phyloP scores from a whole-genome alignment of 192 early-diverging fungal genomes.

The Coemansia biformis region DNA sequence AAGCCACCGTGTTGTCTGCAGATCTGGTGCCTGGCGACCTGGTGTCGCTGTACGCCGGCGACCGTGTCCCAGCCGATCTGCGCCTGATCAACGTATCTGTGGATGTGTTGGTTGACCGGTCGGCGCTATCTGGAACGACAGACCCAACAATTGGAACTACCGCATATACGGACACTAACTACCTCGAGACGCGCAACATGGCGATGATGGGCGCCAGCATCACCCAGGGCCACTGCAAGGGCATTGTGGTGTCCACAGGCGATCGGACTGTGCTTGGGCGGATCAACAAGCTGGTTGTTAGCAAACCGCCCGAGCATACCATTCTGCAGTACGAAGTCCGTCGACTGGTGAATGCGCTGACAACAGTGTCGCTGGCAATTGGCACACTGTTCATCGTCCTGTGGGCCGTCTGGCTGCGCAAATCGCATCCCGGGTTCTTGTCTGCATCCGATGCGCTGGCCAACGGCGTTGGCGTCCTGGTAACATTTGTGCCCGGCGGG shows the following conservation, averaged over 20 bases:
- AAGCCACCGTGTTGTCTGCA: constrained; percentile 45
- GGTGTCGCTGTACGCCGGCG: constrained; percentile 59
- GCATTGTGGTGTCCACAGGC: constrained; percentile 72
- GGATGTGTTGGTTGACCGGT: constrained; percentile 74
- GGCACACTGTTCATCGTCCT: constrained; percentile 50
- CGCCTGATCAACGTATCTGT: constrained; percentile 57
- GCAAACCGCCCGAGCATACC: constrained; percentile 45
- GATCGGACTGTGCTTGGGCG: constrained; percentile 73
- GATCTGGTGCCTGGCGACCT: constrained; percentile 73
- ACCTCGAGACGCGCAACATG: constrained; percentile 77
- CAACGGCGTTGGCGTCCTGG: constrained; percentile 60
- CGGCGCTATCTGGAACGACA: constrained; percentile 72
- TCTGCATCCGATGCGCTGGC: constrained; percentile 45
- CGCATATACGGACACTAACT: constrained; percentile 63
- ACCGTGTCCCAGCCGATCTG: constrained; percentile 74
- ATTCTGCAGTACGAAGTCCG: constrained; percentile 64
- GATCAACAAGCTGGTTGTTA: constrained; percentile 57
- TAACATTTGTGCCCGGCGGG: constrained; percentile 75
- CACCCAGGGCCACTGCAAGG: constrained; percentile 65
- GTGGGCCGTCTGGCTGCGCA: constrained; percentile 57
- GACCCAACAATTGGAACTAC: constrained; percentile 60
- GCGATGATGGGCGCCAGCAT: constrained; percentile 70
- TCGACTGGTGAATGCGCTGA: constrained; percentile 71
- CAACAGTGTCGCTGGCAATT: constrained; percentile 50
- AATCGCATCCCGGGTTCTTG: constrained; percentile 55